Base-by-base conservation (phyloP, 2,329 filamentous ascomycete species). In the Colletotrichum salicis region DNA sequence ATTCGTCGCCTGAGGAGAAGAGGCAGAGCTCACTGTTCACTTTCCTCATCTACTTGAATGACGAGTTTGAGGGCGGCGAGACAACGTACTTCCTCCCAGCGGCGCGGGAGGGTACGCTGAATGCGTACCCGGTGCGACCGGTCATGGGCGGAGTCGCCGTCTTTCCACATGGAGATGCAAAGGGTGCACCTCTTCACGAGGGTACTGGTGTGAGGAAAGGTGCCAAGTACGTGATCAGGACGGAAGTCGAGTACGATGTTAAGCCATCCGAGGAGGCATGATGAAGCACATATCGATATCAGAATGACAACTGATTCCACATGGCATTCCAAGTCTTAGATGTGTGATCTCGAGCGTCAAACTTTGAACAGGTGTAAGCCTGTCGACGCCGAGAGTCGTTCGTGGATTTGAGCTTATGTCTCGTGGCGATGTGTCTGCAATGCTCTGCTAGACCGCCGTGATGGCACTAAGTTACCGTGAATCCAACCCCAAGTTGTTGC, bases 221-320 rank as follows among this genome's bases (percentile, higher is more conserved):
- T 0, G 89, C 89, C 0, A 88, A 88, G 78, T 94, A 93, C 77
- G 90, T 94, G 1, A 93, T 93, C 56, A 80, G 92, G 67, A 93
- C 91, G 0, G 92, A 94, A 78, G 88, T 94, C 4, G 88, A 92
- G 78, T 94, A 93, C 74, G 91, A 93, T 78, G 82, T 93, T 85
- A 81, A 85, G 51, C 76, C 79, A 8, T 68, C 56, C 19, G 48
- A 65, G 41, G 35, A 64, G 15, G 33, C 51, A 11, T 64, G 51
- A 29, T 27, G 12, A 31, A 55, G 48, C 56, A 31, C 15, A 22
- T 29, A 8, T 41, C 37, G 5, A 41, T 27, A 41, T 27, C 12
- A 45, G 37, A 35, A 56, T 37, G 27, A 31, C 15, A 31, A 33
- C 61, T 55, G 19, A 15, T 31, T 8, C 31, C 22, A 56, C 51